These are phyloP conservation scores for Vanrija pseudolonga DNA, from an alignment of 1,284 basidiomycete genomes.

Conservation along the genomic window DNA sequence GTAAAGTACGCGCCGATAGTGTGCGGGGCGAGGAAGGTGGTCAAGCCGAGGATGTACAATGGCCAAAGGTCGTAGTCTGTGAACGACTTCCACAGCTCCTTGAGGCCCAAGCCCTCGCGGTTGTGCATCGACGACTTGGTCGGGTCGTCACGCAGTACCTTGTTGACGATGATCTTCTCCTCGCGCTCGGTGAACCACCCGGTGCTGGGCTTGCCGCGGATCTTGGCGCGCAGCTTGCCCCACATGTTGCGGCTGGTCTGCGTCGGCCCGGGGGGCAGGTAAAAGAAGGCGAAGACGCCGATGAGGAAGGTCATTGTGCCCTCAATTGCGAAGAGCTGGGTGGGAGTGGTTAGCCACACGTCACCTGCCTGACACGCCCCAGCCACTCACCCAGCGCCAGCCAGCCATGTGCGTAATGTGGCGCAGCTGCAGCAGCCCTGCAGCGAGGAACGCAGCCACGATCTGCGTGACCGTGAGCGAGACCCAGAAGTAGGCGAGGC, in stretches of 20 bases:
- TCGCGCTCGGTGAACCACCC: constrained; percentile 52
- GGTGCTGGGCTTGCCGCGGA: constrained; percentile 19
- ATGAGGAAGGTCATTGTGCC: constrained; percentile 39
- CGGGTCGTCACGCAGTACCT: constrained; percentile 51
- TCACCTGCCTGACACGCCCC: constrained; percentile 28
- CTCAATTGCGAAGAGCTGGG: constrained; percentile 33
- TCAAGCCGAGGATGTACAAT: constrained; percentile 42
- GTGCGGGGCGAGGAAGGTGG: constrained; percentile 16
- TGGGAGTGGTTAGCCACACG: too few species aligned
- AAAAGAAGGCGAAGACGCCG: constrained; percentile 40
- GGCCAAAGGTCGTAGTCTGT: constrained; percentile 50
- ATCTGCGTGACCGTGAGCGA: constrained; percentile 29
- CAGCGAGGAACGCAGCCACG: constrained; percentile 35
- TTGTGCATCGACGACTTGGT: constrained; percentile 50
- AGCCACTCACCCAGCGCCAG: constrained; percentile 41
- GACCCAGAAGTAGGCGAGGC: constrained; percentile 49
- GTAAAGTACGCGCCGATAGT: constrained; percentile 38
- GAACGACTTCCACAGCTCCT: constrained; percentile 31
- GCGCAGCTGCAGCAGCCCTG: constrained; percentile 42
- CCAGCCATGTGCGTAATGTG: constrained; percentile 34
- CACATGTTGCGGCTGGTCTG: constrained; percentile 34
- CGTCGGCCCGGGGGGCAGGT: constrained; percentile 43
- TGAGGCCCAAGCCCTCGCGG: constrained; percentile 41
- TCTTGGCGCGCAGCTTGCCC: constrained; percentile 11
- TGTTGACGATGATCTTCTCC: constrained; percentile 51